Conservation (phyloP, 75 land plant genomes). For the Isoetes taiwanensis region DNA sequence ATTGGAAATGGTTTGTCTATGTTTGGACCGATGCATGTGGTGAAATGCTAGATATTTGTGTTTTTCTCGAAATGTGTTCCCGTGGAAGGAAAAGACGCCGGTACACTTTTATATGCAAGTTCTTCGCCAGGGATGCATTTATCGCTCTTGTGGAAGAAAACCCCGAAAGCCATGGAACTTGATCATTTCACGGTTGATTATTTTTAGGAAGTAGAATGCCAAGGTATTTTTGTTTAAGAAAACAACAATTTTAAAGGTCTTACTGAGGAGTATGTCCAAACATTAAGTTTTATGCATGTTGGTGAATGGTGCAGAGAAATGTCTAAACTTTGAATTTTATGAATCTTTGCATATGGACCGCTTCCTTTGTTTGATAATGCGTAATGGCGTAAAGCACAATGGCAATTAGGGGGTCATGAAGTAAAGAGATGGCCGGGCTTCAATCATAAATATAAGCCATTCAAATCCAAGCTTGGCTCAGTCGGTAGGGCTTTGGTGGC, state of each 20-base stretch:
- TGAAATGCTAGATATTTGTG: conserved; percentile 68
- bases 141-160: conserved; percentile 41
- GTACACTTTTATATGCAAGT: conserved; percentile 68
- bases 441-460: no score
- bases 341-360: no score
- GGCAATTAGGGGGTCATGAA: conserved; percentile 64
- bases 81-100: conserved; percentile 67
- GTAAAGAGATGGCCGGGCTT: conserved; percentile 79
- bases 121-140: conserved; percentile 78
- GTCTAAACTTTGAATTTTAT: no score
- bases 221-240: no score
- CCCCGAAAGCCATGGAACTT: conserved; percentile 39
- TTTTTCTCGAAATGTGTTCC: no score
- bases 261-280: no score
- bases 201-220: conserved; percentile 75
- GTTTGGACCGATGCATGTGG: conserved; percentile 98
- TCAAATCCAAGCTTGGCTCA: no score
- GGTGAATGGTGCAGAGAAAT: no score
- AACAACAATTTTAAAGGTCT: no score
- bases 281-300: no score
- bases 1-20: conserved; percentile 92
- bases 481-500: no score
- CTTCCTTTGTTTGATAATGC: no score
- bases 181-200: conserved; percentile 70
- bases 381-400: conserved; percentile 91